Evolutionary conservation across 2,329 filamentous ascomycete species (phyloP).

Genomic region (Ophiostoma montium): DNA sequence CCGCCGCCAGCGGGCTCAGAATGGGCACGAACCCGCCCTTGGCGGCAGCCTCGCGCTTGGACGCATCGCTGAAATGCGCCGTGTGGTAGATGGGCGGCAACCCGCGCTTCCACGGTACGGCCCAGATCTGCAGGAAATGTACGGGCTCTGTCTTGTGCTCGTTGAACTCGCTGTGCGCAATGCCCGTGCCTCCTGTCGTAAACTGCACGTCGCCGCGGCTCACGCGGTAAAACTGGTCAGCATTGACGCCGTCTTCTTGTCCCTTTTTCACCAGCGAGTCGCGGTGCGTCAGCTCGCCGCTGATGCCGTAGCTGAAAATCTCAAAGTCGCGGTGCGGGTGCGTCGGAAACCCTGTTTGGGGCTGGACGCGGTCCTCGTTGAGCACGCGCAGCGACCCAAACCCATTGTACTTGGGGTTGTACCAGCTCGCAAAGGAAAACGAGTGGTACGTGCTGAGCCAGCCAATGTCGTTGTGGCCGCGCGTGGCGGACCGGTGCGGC

Average conservation of each 20-base stretch:
- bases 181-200: slow-evolving; percentile 69
- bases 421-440: slow-evolving; percentile 66
- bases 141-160: slow-evolving; percentile 56
- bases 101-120: slow-evolving; percentile 59
- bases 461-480: slow-evolving; percentile 69
- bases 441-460: slow-evolving; percentile 83
- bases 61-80: slow-evolving; percentile 54
- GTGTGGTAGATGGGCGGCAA: slow-evolving; percentile 67
- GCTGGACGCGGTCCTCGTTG: slow-evolving; percentile 73
- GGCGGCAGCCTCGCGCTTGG: slow-evolving; percentile 34
- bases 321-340: slow-evolving; percentile 78
- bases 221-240: slow-evolving; percentile 56
- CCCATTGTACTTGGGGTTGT: slow-evolving; percentile 49
- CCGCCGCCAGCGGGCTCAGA: slow-evolving; percentile 58
- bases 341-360: slow-evolving; percentile 65
- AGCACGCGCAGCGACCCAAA: slow-evolving; percentile 72
- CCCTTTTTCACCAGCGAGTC: slow-evolving; percentile 70
- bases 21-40: slow-evolving; percentile 57
- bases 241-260: slow-evolving; percentile 36
- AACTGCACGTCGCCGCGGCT: slow-evolving; percentile 76
- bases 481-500: slow-evolving; percentile 54
- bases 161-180: slow-evolving; percentile 74
- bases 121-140: slow-evolving; percentile 86
- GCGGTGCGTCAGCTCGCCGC: slow-evolving; percentile 73
- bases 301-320: slow-evolving; percentile 81